Conservation (phyloP, 2,329 filamentous ascomycete species). For the Elsinoe arachidis region DNA sequence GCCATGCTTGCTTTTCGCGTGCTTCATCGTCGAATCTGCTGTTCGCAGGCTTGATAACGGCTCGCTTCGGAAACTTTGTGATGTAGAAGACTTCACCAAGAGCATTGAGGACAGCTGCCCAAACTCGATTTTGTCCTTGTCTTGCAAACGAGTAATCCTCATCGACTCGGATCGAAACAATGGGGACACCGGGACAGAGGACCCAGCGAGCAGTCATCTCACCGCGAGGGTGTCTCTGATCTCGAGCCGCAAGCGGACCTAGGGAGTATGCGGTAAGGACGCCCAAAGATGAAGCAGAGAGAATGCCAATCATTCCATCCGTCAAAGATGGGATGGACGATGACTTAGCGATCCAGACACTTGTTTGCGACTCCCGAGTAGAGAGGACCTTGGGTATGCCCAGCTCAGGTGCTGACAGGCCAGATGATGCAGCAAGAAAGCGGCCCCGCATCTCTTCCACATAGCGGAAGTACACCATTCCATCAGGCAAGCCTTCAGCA, state of each 20-base stretch:
- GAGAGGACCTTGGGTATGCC: slow-evolving; percentile 71
- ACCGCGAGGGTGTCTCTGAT: slow-evolving; percentile 58
- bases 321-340: slow-evolving; percentile 61
- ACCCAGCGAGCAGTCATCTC: slow-evolving; percentile 85
- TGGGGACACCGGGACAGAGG: slow-evolving; percentile 84
- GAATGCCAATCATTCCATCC: slow-evolving; percentile 68
- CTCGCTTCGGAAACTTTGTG: slow-evolving; percentile 55
- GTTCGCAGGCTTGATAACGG: slow-evolving; percentile 40
- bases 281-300: slow-evolving; percentile 76
- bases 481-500: slow-evolving; percentile 79
- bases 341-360: slow-evolving; percentile 86
- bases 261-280: slow-evolving; percentile 76
- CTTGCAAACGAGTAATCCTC: slow-evolving; percentile 69
- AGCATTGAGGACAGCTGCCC: slow-evolving; percentile 90
- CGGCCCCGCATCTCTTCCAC: slow-evolving; percentile 66
- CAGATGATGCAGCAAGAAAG: slow-evolving; percentile 57
- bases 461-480: slow-evolving; percentile 68
- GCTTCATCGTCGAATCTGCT: slow-evolving; percentile 42
- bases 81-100: slow-evolving; percentile 87
- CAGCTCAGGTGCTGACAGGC: slow-evolving; percentile 52
- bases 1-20: slow-evolving; percentile 63
- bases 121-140: slow-evolving; percentile 61
- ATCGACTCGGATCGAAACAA: slow-evolving; percentile 74
- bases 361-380: slow-evolving; percentile 61
- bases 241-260: slow-evolving; percentile 34